These are phyloP conservation scores for Solanum raphanifolium DNA, from an alignment of 257 asterid species.

Conservation along the genomic window DNA sequence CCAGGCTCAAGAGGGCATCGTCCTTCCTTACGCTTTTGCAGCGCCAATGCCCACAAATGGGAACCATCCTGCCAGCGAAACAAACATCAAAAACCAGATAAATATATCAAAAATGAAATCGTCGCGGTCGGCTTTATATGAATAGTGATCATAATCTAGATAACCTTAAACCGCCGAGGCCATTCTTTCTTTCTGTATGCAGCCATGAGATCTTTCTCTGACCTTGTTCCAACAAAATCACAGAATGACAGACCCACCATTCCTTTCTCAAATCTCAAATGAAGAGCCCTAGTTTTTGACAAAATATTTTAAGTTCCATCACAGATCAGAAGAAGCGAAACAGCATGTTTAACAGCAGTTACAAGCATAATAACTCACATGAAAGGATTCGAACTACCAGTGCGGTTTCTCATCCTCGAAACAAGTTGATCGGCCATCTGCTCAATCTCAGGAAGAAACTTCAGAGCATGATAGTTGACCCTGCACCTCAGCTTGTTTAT, in stretches of 20 bases:
- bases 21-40: constrained; percentile 98
- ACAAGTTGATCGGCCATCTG: constrained; percentile 91
- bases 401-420: constrained; percentile 95
- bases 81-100: constrained; percentile 4
- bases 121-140: not conserved
- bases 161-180: constrained; percentile 98
- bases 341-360: constrained; percentile 1
- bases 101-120: not conserved
- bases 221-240: constrained; percentile 90
- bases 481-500: constrained; percentile 96
- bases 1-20: constrained; percentile 99
- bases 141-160: not conserved
- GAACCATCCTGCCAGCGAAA: constrained; percentile 74
- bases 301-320: not conserved
- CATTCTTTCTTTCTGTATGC: constrained; percentile 87
- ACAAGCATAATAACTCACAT: constrained; percentile 40
- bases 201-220: constrained; percentile 92
- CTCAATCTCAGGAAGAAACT: constrained; percentile 93
- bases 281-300: constrained; percentile 80
- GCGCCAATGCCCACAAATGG: constrained; percentile 95
- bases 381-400: constrained; percentile 83
- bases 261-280: constrained; percentile 96
- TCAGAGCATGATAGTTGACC: constrained; percentile 95
- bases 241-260: constrained; percentile 99
- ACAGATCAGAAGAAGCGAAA: not conserved